phyloP scores from a whole-genome alignment of 495 filamentous ascomycete genomes.

The Opeltia flavorubescens region DNA sequence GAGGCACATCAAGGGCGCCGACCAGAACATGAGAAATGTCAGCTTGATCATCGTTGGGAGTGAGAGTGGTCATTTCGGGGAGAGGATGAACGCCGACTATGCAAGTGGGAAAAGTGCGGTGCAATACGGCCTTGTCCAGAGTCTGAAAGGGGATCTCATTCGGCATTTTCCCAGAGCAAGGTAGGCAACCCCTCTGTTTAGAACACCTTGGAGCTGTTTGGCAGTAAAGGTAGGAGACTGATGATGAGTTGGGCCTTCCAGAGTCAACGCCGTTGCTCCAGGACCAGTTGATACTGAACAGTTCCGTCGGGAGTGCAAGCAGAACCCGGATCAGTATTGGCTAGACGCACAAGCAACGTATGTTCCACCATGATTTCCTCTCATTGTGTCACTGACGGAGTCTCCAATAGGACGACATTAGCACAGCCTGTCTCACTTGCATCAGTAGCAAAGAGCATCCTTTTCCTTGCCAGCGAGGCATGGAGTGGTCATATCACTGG shows the following conservation, averaged over 20 bases:
- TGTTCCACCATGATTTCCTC: not conserved
- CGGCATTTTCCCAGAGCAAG: conserved; percentile 19
- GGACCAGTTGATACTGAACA: conserved; percentile 26
- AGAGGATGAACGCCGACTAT: conserved; percentile 25
- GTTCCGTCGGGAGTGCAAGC: conserved; percentile 22
- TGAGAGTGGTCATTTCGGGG: conserved; percentile 30
- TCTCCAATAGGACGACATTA: conserved; percentile 13
- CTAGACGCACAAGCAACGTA: conserved; percentile 26
- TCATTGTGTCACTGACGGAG: not conserved
- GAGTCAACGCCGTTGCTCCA: conserved; percentile 30
- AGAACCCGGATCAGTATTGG: conserved; percentile 22
- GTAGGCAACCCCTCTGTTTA: not conserved
- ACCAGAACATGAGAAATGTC: conserved; percentile 18
- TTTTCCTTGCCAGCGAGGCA: conserved; percentile 28
- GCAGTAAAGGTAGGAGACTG: too few relatives aligned
- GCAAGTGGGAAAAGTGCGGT: conserved; percentile 27
- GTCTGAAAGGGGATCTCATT: conserved; percentile 23
- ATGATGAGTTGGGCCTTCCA: too few relatives aligned
- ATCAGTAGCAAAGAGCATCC: conserved; percentile 24
- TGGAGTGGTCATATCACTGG: conserved; percentile 26
- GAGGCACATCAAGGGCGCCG: conserved; percentile 9
- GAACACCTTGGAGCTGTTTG: not conserved
- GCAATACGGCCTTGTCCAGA: conserved; percentile 24
- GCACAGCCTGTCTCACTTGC: conserved; percentile 21
- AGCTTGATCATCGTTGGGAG: conserved; percentile 27